Evolutionary conservation across 352 stramenopile genomes (phyloP), one percentile per base, ranked within the genome.

Genomic region (Nothophytophthora sp.): DNA sequence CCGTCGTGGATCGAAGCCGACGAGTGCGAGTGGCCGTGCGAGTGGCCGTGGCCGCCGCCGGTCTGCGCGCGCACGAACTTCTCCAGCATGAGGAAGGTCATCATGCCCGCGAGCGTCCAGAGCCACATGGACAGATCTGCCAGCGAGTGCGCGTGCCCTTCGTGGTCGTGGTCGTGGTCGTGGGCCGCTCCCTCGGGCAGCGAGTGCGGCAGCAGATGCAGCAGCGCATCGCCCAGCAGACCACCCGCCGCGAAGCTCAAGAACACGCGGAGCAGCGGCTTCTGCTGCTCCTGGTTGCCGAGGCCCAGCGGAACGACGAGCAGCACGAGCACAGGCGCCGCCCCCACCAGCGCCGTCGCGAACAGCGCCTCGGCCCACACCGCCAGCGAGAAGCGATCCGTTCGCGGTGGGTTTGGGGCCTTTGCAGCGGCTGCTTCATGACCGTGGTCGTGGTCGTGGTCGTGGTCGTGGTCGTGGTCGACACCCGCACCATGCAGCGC

Each of bases 121-220:
- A 92, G 72, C 70, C 78, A 92, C 49, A 87, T 73, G 35, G 65
- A 71, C 28, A 92, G 56, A 38, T 92, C 82, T 16, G 67, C 43
- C 23, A 92, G 50, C 16, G 58, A 80, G 50, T 92, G 82, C 19
- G 65, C 59, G 65, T 93, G 77, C 16, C 52, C 56, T 11, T 66
- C 59, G 18, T 73, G 56, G 27, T 69, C 58, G 47, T 91, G 73
- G 35, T 44, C 35, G 27, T 74, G 61, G 36, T 33, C 30, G 30
- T 78, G 57, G 15, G 30, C 25, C 9, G 50, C 49, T 10, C 49
- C 40, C 22, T 58, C 55, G 0, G 79, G 74, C 1, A 97, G 67
- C 28, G 92, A 89, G 57, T 97, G 90, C 29, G 90, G 90, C 28
- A 97, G 71, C 29, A 96, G 60, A 67, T 97, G 90, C 46, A 97